Percentiles rank a stretch among this genome's conserved stretches.
phyloP scores from a whole-genome alignment of 2,329 filamentous ascomycete genomes.

The Pseudogymnoascus sp. region DNA sequence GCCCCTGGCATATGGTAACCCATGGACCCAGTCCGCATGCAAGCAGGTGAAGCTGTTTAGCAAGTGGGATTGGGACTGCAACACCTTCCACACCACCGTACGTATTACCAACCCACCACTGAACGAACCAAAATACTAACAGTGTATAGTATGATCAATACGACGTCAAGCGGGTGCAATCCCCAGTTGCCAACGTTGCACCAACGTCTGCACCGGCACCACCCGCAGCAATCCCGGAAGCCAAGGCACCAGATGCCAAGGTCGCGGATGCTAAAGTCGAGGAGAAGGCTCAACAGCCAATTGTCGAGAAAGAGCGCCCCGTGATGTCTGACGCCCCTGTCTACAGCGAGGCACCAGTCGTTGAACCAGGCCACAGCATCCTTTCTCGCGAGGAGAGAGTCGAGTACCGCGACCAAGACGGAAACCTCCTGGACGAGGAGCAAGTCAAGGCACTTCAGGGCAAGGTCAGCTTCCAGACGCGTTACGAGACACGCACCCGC shows the following conservation, averaged over 20 bases:
- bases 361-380: constrained; percentile 23
- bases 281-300: constrained; percentile 22
- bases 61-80: constrained; percentile 98
- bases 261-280: constrained; percentile 11
- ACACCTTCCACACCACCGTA: constrained; percentile 81
- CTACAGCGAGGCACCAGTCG: constrained; percentile 15
- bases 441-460: constrained; percentile 79
- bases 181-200: constrained; percentile 11
- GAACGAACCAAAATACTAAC: neutral
- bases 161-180: neutral
- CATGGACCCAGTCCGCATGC: constrained; percentile 88
- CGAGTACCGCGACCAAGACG: constrained; percentile 91
- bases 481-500: constrained; percentile 89
- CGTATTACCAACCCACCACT: constrained; percentile 38
- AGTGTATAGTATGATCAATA: neutral
- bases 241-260: constrained; percentile 13
- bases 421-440: constrained; percentile 77
- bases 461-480: constrained; percentile 91
- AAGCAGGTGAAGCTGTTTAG: constrained; percentile 77
- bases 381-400: constrained; percentile 64
- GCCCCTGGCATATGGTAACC: constrained; percentile 85
- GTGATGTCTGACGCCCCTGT: constrained; percentile 27
- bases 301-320: constrained; percentile 19
- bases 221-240: constrained; percentile 17
- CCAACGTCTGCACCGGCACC: constrained; percentile 23